These are phyloP conservation scores for Mycena epipterygia DNA, from an alignment of 768 basidiomycete genomes.

Conservation along the genomic window DNA sequence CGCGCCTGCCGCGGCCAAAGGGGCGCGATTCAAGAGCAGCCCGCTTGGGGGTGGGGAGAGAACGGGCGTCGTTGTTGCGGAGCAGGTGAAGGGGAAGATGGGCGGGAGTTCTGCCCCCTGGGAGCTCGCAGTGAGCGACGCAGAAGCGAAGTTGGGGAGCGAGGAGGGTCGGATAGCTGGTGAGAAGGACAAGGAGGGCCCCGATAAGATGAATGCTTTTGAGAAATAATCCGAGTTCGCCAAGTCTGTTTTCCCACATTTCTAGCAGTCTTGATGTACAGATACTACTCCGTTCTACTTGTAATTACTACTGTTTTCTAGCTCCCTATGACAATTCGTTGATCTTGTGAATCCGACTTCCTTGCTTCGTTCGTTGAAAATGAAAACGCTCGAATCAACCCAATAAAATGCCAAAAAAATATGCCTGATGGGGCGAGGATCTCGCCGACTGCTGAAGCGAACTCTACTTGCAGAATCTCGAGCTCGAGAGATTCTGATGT, in stretches of 20 bases:
- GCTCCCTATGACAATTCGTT: too few relatives aligned
- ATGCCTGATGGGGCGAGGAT: neutral
- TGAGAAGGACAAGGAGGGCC: slow-evolving; percentile 50
- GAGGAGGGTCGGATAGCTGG: slow-evolving; percentile 50
- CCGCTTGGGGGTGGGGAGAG: slow-evolving; percentile 66
- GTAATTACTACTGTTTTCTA: too few relatives aligned
- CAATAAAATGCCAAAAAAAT: neutral
- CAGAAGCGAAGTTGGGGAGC: slow-evolving; percentile 27
- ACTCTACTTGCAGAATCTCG: too few relatives aligned
- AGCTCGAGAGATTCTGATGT: too few relatives aligned
- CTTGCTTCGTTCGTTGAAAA: too few relatives aligned
- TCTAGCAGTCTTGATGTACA: slow-evolving; percentile 6
- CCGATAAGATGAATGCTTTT: slow-evolving; percentile 38
- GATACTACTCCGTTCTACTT: neutral
- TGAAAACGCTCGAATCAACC: too few relatives aligned
- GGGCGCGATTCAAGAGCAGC: slow-evolving; percentile 81
- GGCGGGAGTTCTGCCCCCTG: slow-evolving; percentile 31
- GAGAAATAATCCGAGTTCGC: neutral
- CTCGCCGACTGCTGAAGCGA: too few relatives aligned
- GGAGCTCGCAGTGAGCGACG: slow-evolving; percentile 17
- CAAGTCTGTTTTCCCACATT: neutral
- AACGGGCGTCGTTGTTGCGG: slow-evolving; percentile 62
- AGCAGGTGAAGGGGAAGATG: slow-evolving; percentile 57
- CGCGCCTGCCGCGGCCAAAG: slow-evolving; percentile 52
- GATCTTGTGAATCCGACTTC: too few relatives aligned